Evolutionary conservation across 257 asterid species (phyloP).

Genomic region (Haberlea rhodopensis): DNA sequence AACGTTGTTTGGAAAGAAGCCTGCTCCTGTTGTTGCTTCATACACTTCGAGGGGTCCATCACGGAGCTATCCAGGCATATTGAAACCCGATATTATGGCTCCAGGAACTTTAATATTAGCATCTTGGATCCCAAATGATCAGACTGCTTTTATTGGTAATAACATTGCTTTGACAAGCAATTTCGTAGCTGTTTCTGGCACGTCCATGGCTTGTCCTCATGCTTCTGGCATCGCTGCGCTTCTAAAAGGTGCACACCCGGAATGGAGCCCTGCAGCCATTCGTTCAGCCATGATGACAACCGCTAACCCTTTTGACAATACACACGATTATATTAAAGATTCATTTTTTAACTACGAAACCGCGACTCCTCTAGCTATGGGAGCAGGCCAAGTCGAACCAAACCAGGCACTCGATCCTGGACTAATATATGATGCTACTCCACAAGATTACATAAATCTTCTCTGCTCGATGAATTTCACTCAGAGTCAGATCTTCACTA

Average conservation of each 20-base stretch:
- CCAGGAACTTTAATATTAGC: slow-evolving; percentile 47
- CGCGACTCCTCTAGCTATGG: slow-evolving; percentile 43
- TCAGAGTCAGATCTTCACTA: slow-evolving; percentile 28
- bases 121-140: slow-evolving; percentile 27
- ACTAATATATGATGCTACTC: slow-evolving; percentile 34
- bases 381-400: slow-evolving; percentile 48
- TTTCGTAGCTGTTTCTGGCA: slow-evolving; percentile 28
- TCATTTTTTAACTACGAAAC: background rate
- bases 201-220: slow-evolving; percentile 51
- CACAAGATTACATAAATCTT: slow-evolving; percentile 37
- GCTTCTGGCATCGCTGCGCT: slow-evolving; percentile 45
- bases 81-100: slow-evolving; percentile 63
- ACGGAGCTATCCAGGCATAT: slow-evolving; percentile 36
- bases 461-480: slow-evolving; percentile 47
- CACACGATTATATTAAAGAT: slow-evolving; percentile 23
- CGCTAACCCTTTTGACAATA: slow-evolving; percentile 36
- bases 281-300: slow-evolving; percentile 46
- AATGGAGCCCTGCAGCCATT: slow-evolving; percentile 50
- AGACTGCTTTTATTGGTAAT: background rate
- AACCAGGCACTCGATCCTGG: slow-evolving; percentile 49
- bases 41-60: slow-evolving; percentile 51
- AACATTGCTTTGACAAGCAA: slow-evolving; percentile 22
- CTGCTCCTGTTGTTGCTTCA: slow-evolving; percentile 28
- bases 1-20: slow-evolving; percentile 29
- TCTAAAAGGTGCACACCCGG: slow-evolving; percentile 38